A percentile compares a stretch with the other conserved stretches of the same genome.
Evolutionary conservation across 129 eudicot genomes (phyloP).

Genomic region (Flaveria sonorensis): DNA sequence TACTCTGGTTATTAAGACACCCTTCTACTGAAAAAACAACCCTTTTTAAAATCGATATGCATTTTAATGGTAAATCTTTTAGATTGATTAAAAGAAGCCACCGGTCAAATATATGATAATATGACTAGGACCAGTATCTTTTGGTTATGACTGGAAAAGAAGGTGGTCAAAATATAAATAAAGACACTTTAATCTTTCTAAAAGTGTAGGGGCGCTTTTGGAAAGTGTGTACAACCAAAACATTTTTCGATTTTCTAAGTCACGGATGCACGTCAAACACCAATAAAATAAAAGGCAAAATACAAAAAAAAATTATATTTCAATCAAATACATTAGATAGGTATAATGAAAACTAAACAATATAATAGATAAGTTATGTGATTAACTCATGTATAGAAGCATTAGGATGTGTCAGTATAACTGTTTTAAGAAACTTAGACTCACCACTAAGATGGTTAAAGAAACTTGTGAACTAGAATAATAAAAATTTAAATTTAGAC

Average conservation of each 20-base stretch:
- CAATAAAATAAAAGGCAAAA: neutral
- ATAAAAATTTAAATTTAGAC: no score
- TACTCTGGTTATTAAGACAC: no score
- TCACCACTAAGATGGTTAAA: no score
- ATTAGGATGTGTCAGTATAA: no score
- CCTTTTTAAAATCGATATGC: no score
- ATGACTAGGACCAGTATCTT: neutral
- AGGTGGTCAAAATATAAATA: slow-evolving; percentile 3
- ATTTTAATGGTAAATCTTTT: no score
- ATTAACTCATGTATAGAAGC: no score
- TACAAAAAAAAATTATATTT: neutral
- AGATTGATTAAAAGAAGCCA: neutral
- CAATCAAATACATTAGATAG: no score
- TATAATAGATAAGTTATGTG: no score
- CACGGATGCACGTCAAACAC: neutral
- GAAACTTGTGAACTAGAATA: no score
- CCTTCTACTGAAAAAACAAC: neutral
- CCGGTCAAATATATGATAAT: neutral
- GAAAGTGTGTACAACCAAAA: slow-evolving; percentile 2
- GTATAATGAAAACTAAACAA: no score
- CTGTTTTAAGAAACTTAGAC: no score
- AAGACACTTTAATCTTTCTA: slow-evolving; percentile 23
- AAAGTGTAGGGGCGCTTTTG: slow-evolving; percentile 24
- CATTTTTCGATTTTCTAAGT: neutral
- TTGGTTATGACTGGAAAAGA: slow-evolving; percentile 18